These are phyloP conservation scores for Schizosaccharomyces cryophilus DNA, from an alignment of 805 yeast species.

Conservation along the genomic window DNA sequence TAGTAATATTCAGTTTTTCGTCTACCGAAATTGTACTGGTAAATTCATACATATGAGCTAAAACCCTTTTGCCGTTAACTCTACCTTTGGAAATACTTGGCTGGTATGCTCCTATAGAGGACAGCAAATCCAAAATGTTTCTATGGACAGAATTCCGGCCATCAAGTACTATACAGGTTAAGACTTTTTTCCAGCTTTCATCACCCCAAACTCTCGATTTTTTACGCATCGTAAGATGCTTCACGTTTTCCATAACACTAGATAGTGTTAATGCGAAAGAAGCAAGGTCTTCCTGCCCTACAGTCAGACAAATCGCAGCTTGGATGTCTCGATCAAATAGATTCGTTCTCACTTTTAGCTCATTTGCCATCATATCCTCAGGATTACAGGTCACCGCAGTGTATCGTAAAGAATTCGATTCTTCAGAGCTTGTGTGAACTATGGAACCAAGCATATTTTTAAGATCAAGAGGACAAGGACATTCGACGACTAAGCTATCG, in stretches of 20 bases:
- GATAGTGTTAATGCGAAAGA: slow-evolving; percentile 63
- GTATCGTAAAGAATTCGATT: slow-evolving; percentile 71
- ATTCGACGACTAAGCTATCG: slow-evolving; percentile 68
- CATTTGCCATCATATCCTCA: slow-evolving; percentile 29
- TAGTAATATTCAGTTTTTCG: slow-evolving; percentile 22
- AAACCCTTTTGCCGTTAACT: slow-evolving; percentile 59
- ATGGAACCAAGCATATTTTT: slow-evolving; percentile 17
- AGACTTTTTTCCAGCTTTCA: slow-evolving; percentile 84
- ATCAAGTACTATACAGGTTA: slow-evolving; percentile 71
- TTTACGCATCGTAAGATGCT: slow-evolving; percentile 41
- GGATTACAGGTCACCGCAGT: slow-evolving; percentile 92
- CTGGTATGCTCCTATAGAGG: slow-evolving; percentile 76
- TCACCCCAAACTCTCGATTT: slow-evolving; percentile 62
- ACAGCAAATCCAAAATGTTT: slow-evolving; percentile 52
- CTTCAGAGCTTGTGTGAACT: slow-evolving; percentile 21
- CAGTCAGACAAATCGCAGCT: slow-evolving; percentile 59
- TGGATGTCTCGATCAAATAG: slow-evolving; percentile 64
- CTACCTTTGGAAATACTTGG: slow-evolving; percentile 87
- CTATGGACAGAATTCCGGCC: slow-evolving; percentile 71
- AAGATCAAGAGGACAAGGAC: slow-evolving; percentile 59
- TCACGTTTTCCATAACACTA: slow-evolving; percentile 73
- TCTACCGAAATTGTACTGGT: slow-evolving; percentile 58
- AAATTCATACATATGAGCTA: slow-evolving; percentile 77
- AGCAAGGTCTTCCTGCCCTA: slow-evolving; percentile 74
- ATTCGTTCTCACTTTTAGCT: slow-evolving; percentile 63